Base-by-base conservation (phyloP, 768 basidiomycete species). In the Cystofilobasidium capitatum region DNA sequence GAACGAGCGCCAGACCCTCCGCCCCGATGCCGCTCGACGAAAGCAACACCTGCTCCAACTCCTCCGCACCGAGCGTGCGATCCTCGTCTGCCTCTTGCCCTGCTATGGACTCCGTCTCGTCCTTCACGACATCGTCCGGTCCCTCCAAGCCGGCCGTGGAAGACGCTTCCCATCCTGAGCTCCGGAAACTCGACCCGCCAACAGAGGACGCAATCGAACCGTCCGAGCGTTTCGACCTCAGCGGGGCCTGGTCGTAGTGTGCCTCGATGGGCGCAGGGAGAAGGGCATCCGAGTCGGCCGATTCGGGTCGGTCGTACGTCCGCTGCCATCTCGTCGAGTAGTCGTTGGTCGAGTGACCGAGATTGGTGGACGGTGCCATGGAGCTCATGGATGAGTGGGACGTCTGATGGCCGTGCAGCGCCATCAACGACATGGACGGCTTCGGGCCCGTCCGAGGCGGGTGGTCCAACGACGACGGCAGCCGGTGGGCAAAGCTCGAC, bases 351-450 rank as follows among this genome's bases (percentile, higher is more conserved):
- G 10, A 20, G 10, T 10, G 40, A 20, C 40, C 10, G 40, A 42
- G 10, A 10, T 17, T 55, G 13, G 9, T 51, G 26, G 26, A 33
- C 4, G 10, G 29, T 17, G 29, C 51, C 9, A 33, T 31, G 4
- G 51, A 55, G 51, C 51, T 17, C 51, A 14, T 57, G 0, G 63
- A 64, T 26, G 39, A 64, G 13, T 39, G 51, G 26, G 37, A 39
- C 24, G 14, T 26, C 36, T 64, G 49, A 51, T 64, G 63, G 5
- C 63, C 63, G 63, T 64, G 63, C 31, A 64, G 51, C n/a, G 63
- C 49, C 39, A 40, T 40, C 49, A 51, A 64, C 13, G 63, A 64
- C 1, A 26, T 31, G 2, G 63, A 64, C 3, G 63, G 51, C 24
- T 37, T 31, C 0, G 63, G 63, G 13, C 49, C 36, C 14, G 51